Conservation (phyloP, 108 stramenopile genomes). For the Licmophora abbreviata region DNA sequence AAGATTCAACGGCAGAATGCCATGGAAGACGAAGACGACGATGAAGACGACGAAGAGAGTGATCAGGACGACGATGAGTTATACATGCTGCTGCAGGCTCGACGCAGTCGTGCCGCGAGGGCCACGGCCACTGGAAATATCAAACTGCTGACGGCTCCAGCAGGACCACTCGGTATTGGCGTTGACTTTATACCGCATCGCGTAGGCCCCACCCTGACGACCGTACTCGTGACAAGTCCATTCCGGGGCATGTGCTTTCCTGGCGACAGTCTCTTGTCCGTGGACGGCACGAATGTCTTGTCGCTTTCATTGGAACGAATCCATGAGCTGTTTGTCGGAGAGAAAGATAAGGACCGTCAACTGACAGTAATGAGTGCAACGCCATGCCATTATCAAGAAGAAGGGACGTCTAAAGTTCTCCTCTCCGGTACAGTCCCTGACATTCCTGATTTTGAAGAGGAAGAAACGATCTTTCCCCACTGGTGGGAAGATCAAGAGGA, state of each 20-base stretch:
- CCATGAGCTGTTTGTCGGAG: not conserved
- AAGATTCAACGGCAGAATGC: slow-evolving; percentile 13
- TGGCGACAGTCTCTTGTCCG: not conserved
- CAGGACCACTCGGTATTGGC: not conserved
- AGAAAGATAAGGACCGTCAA: not conserved
- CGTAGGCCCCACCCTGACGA: not conserved
- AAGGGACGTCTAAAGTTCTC: not conserved
- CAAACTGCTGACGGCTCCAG: slow-evolving; percentile 1
- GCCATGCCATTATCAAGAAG: slow-evolving; percentile 3
- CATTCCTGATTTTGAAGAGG: not conserved
- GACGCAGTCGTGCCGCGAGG: not conserved
- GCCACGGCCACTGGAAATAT: not conserved
- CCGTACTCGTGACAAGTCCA: not conserved
- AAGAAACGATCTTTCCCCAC: too few species aligned
- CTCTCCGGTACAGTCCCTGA: not conserved
- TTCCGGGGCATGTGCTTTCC: not conserved
- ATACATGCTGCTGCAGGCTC: too few species aligned
- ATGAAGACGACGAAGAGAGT: slow-evolving; percentile 11
- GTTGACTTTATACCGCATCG: not conserved
- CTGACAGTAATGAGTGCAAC: not conserved
- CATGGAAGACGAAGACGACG: slow-evolving; percentile 16
- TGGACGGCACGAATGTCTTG: not conserved
- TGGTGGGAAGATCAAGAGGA: too few species aligned
- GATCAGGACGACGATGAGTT: slow-evolving; percentile 7
- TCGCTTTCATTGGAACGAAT: not conserved